A percentile compares a stretch with the other conserved stretches of the same genome.
These are phyloP conservation scores for Solanum hybrid DNA, from an alignment of 305 asterid genomes.

Conservation along the genomic window DNA sequence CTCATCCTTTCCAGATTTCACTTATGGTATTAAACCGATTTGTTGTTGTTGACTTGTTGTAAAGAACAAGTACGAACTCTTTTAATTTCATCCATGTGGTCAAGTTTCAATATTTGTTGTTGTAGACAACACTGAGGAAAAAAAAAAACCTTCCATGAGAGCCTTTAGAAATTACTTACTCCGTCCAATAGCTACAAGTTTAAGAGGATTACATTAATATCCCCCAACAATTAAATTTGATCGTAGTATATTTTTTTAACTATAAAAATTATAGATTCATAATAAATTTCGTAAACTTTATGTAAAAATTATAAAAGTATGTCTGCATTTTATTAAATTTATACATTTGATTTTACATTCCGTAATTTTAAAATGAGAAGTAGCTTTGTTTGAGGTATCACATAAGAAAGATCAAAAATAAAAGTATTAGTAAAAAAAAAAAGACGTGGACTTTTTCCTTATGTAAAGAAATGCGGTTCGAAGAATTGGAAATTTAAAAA, in stretches of 20 bases:
- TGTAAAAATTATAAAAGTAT: not conserved
- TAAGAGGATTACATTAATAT: too few relatives aligned
- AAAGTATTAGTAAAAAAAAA: not conserved
- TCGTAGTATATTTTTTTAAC: too few relatives aligned
- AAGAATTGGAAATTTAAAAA: not conserved
- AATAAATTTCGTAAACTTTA: not conserved
- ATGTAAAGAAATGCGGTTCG: not conserved
- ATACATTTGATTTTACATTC: not conserved
- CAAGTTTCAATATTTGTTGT: not conserved
- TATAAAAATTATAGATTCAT: too few relatives aligned
- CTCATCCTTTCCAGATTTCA: too few relatives aligned
- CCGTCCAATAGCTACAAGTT: too few relatives aligned
- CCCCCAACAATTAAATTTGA: too few relatives aligned
- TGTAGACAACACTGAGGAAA: not conserved
- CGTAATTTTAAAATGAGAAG: too few relatives aligned
- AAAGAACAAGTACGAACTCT: not conserved
- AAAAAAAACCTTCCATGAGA: not conserved
- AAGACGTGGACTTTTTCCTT: not conserved
- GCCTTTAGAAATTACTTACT: not conserved
- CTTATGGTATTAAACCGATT: too few relatives aligned
- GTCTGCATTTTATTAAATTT: not conserved
- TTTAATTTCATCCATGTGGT: not conserved
- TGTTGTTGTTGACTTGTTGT: too few relatives aligned
- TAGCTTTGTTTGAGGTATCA: not conserved
- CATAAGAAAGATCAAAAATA: too few relatives aligned